Evolutionary conservation across 805 yeast genomes (phyloP), one percentile per base, ranked within the genome.

Genomic region (Barnettozyma botsteinii): DNA sequence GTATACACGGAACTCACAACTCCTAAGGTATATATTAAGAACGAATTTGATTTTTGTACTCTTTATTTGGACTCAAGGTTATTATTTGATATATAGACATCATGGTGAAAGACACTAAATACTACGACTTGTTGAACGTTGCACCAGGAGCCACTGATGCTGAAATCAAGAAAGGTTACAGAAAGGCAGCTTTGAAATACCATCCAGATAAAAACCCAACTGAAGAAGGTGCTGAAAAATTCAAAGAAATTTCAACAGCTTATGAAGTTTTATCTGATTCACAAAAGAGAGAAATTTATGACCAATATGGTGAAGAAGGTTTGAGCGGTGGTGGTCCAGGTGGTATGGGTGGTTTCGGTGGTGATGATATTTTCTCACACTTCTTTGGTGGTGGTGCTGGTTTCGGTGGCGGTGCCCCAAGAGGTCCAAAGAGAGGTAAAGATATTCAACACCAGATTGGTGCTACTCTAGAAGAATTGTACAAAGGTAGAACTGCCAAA

Each of bases 161-260:
- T 31, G 87, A 83, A 64, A 76, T 84, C 60, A 84, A 83, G 63
- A 84, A 84, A 57, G 91, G 89, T 22, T 84, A 84, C 67, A 78
- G 91, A 73, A 75, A 81, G 55, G 75, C 84, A 31, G 94, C 94
- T 15, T 71, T 84, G 56, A 84, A 80, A 56, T 80, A 72, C 64
- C 94, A 84, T 61, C 94, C 94, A 49, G 94, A 84, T 66, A 84
- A 84, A 68, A 79, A 79, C 56, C 79, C 87, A 42, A 72, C 81
- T 14, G 88, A 84, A 39, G 98, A 89, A 63, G 96, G 95, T 13
- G 93, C 94, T 38, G 98, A 91, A 60, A 88, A 85, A 67, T 91
- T 91, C 66, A 91, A 91, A 65, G 96, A 87, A 61, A 74, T 87
- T 56, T 80, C 91, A 4, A 77, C 77, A 45, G 96, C 97, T 7